Evolutionary conservation across 306 rosid species (phyloP), one percentile per base, ranked within the genome.

Genomic region (Ochetophila trinervis): DNA sequence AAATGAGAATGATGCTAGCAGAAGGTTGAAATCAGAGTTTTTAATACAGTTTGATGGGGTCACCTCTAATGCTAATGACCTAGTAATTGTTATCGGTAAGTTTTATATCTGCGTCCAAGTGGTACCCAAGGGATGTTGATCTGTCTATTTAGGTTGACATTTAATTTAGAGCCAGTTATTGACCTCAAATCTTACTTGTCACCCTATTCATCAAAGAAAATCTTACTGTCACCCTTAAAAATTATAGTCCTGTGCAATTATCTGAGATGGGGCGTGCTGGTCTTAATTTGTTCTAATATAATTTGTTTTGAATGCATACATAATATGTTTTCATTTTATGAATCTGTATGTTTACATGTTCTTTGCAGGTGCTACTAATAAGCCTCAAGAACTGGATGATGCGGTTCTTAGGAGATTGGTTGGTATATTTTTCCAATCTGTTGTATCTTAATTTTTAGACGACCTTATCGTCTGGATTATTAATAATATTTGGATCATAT

Each of bases 401-500:
- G 98, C 98, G 9, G 98, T 93, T 72, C 91, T 93, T 53, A 81
- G 98, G 85, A 87, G 98, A 83, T 80, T 93, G 89, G 98, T 93
- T 45, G 5, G 59, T 69, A 78, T 72, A 45, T 74, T 69, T 16
- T 67, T 36, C 40, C 60, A 0, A 66, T 63, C 17, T 37, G 53
- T 53, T 42, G 76, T 23, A 75, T 52, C 35, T 30, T 53, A 11
- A 30, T 60, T 76, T n/a, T 53, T 65, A 23, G 44, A 19, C 50
- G 51, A 45, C 48, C 40, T n/a, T 24, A 13, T 19, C 2, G 6
- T 53, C 45, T 65, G 56, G 9, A 24, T 3, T 68, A 45, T 30
- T 62, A 51, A 20, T 51, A 30, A 11, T 8, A 2, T 48, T n/a
- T 19, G 45, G 24, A 40, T 5, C 23, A 18, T 55, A 40, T 37